Evolutionary conservation across 441 rosid genomes (phyloP).

Genomic region (Pelargonium australe): DNA sequence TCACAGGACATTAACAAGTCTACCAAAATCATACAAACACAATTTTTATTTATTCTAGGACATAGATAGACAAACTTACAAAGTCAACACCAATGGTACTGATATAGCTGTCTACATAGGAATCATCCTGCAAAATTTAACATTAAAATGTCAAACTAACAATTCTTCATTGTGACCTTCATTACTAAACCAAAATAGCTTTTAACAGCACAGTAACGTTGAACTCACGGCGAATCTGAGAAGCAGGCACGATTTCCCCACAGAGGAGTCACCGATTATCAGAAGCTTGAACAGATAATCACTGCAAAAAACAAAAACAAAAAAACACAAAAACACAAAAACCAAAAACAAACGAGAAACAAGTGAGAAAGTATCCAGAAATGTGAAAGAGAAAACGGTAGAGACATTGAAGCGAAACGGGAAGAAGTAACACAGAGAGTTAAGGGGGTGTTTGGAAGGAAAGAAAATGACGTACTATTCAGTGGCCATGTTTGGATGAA

Average conservation of each 20-base stretch:
- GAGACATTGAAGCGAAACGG: neutral
- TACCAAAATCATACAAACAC: too few species aligned
- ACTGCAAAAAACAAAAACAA: constrained; percentile 25
- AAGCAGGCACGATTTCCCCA: constrained; percentile 80
- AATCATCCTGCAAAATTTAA: constrained; percentile 53
- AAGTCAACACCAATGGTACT: constrained; percentile 88
- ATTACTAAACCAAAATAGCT: neutral
- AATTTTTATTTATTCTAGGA: too few species aligned
- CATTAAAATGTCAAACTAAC: neutral
- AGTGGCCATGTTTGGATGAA: constrained; percentile 54
- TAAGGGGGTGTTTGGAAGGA: too few species aligned
- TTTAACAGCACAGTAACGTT: constrained; percentile 1
- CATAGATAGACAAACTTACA: constrained; percentile 32
- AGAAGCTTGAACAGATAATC: constrained; percentile 79
- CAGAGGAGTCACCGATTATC: constrained; percentile 78
- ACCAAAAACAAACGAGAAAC: too few species aligned
- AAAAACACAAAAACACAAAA: too few species aligned
- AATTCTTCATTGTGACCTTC: too few species aligned
- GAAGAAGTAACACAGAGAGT: neutral
- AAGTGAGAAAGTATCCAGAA: too few species aligned
- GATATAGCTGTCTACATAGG: constrained; percentile 78
- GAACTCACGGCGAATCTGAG: constrained; percentile 71
- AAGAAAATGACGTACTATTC: constrained; percentile 48
- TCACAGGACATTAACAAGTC: too few species aligned
- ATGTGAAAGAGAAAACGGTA: neutral